These are phyloP conservation scores for Lichtheimia corymbifera DNA, from an alignment of 371 early-diverging fungal genomes.

Conservation along the genomic window DNA sequence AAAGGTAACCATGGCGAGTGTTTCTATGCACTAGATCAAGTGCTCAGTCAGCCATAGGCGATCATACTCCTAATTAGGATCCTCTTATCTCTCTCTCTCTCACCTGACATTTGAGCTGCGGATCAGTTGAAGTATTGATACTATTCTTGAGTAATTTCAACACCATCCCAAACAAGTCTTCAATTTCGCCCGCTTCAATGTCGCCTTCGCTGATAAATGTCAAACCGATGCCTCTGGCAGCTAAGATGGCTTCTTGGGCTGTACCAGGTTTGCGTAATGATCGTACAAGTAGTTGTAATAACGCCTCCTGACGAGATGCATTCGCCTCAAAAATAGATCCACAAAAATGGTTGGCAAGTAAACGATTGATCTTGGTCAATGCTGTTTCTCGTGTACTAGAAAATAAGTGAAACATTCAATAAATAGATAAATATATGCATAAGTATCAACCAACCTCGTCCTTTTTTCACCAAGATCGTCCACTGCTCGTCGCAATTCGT, in stretches of 20 bases:
- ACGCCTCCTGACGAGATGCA: conserved; percentile 19
- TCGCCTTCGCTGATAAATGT: conserved; percentile 66
- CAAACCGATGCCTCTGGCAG: conserved; percentile 56
- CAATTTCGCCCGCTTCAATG: conserved; percentile 39
- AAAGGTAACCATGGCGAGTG: conserved; percentile 58
- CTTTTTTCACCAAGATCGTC: conserved; percentile 23
- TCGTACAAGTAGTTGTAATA: conserved; percentile 56
- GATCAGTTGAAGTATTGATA: conserved; percentile 34
- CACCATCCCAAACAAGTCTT: conserved; percentile 54
- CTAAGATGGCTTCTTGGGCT: conserved; percentile 54
- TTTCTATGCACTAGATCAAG: conserved; percentile 38
- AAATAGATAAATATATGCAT: neutral
- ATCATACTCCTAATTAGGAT: neutral
- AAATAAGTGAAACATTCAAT: neutral
- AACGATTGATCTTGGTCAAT: conserved; percentile 19
- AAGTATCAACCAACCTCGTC: conserved; percentile 5
- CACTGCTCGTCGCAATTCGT: conserved; percentile 16
- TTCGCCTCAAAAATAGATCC: conserved; percentile 18
- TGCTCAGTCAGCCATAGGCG: neutral
- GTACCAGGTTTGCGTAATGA: conserved; percentile 58
- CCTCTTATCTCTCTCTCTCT: neutral
- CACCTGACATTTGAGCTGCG: conserved; percentile 47
- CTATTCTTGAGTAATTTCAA: conserved; percentile 47
- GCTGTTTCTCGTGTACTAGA: conserved; percentile 24
- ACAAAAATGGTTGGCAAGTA: conserved; percentile 24